Conservation (phyloP, 345 rosid genomes). For the Mangifera indica region DNA sequence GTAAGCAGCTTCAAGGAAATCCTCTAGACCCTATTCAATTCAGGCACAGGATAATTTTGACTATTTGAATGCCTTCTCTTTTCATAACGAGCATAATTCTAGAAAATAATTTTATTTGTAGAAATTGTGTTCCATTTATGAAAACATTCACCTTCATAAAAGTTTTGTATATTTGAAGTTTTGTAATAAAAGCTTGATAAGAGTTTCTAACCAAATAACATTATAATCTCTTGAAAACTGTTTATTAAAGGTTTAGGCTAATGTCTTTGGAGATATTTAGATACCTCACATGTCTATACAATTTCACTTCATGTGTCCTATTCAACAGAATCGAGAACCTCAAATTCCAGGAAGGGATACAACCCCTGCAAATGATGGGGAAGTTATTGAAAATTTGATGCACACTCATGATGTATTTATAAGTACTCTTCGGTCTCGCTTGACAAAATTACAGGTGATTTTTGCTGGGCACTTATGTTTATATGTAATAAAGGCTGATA, state of each 20-base stretch:
- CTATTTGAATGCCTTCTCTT: not conserved
- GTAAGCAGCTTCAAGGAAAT: not conserved
- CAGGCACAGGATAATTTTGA: not conserved
- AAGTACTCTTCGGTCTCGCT: constrained; percentile 77
- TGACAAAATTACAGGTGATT: constrained; percentile 89
- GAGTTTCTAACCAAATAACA: not conserved
- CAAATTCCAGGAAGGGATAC: constrained; percentile 55
- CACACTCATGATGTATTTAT: constrained; percentile 67
- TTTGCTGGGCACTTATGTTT: constrained; percentile 10
- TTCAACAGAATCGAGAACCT: constrained; percentile 58
- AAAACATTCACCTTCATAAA: constrained; percentile 7
- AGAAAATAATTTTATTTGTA: not conserved
- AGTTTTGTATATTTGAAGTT: not conserved
- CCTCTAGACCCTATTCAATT: not conserved
- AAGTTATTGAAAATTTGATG: constrained; percentile 63
- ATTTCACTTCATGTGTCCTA: constrained; percentile 18
- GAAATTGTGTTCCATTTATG: not conserved
- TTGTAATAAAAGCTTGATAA: not conserved
- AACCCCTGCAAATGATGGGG: constrained; percentile 32
- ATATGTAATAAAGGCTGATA: constrained; percentile 2
- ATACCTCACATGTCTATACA: not conserved
- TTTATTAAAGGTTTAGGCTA: not conserved
- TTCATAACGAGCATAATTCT: not conserved
- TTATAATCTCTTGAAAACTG: not conserved
- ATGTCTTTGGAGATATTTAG: not conserved